Percentiles rank a stretch among this genome's conserved stretches.
Conservation (phyloP, 768 basidiomycete species). For the Scleroderma bovista region DNA sequence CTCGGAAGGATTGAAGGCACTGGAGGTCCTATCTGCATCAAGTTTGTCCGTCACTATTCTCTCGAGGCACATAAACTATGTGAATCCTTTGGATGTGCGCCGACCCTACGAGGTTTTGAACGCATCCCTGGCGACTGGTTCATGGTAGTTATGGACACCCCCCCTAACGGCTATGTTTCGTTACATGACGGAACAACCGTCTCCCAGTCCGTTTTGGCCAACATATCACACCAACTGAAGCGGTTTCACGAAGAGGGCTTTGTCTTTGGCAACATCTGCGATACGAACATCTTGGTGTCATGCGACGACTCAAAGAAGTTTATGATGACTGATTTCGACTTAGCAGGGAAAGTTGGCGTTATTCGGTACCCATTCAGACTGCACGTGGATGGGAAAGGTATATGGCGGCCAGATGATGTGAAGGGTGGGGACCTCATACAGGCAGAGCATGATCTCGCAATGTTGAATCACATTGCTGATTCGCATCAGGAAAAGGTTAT, state of each 20-base stretch:
- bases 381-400: constrained; percentile 1
- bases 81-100: constrained; percentile 21
- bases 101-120: constrained; percentile 21
- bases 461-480: too few relatives aligned
- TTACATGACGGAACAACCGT: too few relatives aligned
- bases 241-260: constrained; percentile 10
- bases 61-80: constrained; percentile 19
- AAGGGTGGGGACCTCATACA: too few relatives aligned
- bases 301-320: too few relatives aligned
- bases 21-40: constrained; percentile 19
- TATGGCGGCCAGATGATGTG: too few relatives aligned
- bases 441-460: too few relatives aligned
- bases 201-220: not conserved
- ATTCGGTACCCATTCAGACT: constrained; percentile 19
- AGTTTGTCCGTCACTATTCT: constrained; percentile 24
- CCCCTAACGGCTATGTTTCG: too few relatives aligned
- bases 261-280: constrained; percentile 21
- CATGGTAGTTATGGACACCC: constrained; percentile 31
- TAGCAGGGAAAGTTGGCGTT: constrained; percentile 16
- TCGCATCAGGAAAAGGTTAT: too few relatives aligned
- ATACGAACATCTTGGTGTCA: too few relatives aligned
- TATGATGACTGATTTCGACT: constrained; percentile 28
- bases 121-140: constrained; percentile 24
- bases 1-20: constrained; percentile 9
- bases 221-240: not conserved